phyloP scores from a whole-genome alignment of 1,139 yeast genomes.

The Magnusiomyces magnusii region DNA sequence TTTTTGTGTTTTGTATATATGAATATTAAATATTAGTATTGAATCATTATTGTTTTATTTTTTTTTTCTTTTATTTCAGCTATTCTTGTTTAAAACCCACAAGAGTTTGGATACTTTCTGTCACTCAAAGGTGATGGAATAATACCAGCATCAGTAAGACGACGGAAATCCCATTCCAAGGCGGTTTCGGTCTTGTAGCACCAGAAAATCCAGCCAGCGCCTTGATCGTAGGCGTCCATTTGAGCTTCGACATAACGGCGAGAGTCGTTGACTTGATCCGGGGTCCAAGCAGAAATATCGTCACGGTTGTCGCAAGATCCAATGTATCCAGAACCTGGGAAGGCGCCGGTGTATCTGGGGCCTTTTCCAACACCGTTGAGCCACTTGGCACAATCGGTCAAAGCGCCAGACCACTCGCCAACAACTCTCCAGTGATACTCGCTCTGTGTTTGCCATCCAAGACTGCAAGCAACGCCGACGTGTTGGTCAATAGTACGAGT shows the following conservation, averaged over 20 bases:
- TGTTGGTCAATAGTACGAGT: constrained; percentile 52
- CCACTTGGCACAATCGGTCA: constrained; percentile 88
- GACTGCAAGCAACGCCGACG: constrained; percentile 51
- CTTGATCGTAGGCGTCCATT: constrained; percentile 68
- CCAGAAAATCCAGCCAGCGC: constrained; percentile 89
- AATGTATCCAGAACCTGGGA: constrained; percentile 39
- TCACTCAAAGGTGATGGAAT: constrained; percentile 73
- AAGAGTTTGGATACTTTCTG: constrained; percentile 64
- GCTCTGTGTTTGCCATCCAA: constrained; percentile 44
- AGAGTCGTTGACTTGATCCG: constrained; percentile 46
- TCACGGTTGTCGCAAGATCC: constrained; percentile 61
- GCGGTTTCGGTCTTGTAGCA: constrained; percentile 82
- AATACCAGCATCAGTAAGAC: constrained; percentile 48
- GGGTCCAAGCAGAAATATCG: constrained; percentile 54
- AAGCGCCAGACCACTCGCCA: constrained; percentile 90
- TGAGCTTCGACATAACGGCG: constrained; percentile 83
- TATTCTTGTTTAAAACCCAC: constrained; percentile 33
- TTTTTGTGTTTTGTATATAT: no score
- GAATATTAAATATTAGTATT: not conserved
- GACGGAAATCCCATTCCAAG: constrained; percentile 77
- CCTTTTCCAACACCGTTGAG: constrained; percentile 86
- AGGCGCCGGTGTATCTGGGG: constrained; percentile 75
- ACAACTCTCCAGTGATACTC: constrained; percentile 70
- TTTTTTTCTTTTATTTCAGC: not conserved
- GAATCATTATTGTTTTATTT: not conserved